Percentiles rank a stretch among this genome's conserved stretches.
Evolutionary conservation across 2,329 filamentous ascomycete genomes (phyloP).

Genomic region (Cordyceps pruinosa): DNA sequence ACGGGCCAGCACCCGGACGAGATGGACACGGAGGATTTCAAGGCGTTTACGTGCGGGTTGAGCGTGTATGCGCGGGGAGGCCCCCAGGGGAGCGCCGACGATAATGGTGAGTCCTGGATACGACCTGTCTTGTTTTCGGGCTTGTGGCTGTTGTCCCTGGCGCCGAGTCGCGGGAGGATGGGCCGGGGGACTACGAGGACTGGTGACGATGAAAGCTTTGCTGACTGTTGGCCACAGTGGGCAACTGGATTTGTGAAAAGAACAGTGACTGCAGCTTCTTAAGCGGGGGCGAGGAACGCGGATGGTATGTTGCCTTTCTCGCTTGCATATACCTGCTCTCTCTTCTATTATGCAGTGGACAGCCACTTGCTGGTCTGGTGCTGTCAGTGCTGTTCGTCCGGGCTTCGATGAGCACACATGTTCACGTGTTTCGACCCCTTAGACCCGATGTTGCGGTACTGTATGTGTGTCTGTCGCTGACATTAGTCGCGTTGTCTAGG

Average conservation of each 20-base stretch:
- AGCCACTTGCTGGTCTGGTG: background rate
- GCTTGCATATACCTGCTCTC: constrained; percentile 7
- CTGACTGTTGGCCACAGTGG: constrained; percentile 31
- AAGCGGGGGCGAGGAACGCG: constrained; percentile 72
- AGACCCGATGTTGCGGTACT: background rate
- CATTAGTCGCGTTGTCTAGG: constrained; percentile 19
- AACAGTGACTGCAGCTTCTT: constrained; percentile 87
- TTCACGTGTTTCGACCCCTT: background rate
- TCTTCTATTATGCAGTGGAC: background rate
- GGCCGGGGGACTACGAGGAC: background rate
- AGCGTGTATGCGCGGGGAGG: constrained; percentile 47
- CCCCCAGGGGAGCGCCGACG: background rate
- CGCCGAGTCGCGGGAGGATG: background rate
- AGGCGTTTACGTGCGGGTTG: constrained; percentile 75
- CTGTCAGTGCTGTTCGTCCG: background rate
- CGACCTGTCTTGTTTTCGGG: background rate
- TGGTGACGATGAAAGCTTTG: constrained; percentile 23
- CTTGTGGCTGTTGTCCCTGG: background rate
- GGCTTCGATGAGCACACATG: background rate
- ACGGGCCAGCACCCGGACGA: constrained; percentile 71
- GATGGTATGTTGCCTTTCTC: constrained; percentile 57
- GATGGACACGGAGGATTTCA: constrained; percentile 69
- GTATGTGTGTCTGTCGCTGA: background rate
- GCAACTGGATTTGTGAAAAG: constrained; percentile 70
- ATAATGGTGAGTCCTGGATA: constrained; percentile 5